These are phyloP conservation scores for Penicillium sp. DNA, from an alignment of 2,329 filamentous ascomycete species.

Conservation along the genomic window DNA sequence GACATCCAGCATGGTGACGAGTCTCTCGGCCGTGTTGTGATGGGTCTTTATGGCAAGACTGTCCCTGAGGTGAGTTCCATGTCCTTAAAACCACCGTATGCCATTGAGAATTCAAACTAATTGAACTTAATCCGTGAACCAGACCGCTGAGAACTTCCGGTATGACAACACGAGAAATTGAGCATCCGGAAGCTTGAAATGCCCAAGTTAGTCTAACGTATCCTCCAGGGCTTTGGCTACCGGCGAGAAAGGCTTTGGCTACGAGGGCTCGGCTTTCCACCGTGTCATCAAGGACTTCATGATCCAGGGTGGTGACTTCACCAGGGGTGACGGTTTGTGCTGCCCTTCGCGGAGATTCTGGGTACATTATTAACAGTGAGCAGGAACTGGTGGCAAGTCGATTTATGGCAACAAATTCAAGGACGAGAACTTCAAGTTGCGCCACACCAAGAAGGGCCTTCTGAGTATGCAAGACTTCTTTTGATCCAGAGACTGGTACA, in stretches of 20 bases:
- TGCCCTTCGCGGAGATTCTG: neutral
- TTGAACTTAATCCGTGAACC: constrained; percentile 13
- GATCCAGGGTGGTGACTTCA: constrained; percentile 66
- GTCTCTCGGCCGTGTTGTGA: constrained; percentile 54
- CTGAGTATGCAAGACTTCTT: constrained; percentile 45
- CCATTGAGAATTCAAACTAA: neutral
- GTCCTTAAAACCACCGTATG: neutral
- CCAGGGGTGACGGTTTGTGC: constrained; percentile 51
- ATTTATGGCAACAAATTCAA: constrained; percentile 62
- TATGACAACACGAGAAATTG: constrained; percentile 23
- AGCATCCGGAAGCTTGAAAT: too few relatives aligned
- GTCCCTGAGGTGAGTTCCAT: constrained; percentile 52
- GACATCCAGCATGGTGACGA: constrained; percentile 60
- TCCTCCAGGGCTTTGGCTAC: constrained; percentile 51
- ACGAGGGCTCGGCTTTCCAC: constrained; percentile 62
- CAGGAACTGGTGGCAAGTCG: constrained; percentile 60
- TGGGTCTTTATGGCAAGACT: constrained; percentile 63
- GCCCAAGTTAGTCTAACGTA: constrained; percentile 2
- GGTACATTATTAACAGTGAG: constrained; percentile 8
- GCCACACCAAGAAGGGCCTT: constrained; percentile 59
- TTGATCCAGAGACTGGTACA: neutral
- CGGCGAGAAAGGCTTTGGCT: constrained; percentile 50
- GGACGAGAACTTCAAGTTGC: constrained; percentile 67
- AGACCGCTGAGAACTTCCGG: constrained; percentile 62
- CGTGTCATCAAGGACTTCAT: constrained; percentile 66